Evolutionary conservation across 441 rosid genomes (phyloP).

Genomic region (Gossypium schwendimanii): DNA sequence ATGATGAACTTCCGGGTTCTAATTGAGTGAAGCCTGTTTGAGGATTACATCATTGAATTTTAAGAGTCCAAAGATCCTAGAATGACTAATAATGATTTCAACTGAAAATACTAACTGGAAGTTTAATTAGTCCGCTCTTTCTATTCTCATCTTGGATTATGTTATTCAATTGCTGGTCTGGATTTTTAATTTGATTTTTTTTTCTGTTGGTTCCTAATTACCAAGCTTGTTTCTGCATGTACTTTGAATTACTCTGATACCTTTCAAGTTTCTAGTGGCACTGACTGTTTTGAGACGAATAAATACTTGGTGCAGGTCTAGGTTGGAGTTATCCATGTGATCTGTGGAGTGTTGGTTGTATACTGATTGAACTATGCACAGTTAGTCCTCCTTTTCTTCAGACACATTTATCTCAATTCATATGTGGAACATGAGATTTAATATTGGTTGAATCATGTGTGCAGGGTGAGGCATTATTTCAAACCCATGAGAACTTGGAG

Average conservation of each 20-base stretch:
- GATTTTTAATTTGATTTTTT: neutral
- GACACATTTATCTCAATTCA: neutral
- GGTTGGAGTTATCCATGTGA: slow-evolving; percentile 92
- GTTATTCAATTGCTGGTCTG: neutral
- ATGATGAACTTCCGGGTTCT: neutral
- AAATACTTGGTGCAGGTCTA: slow-evolving; percentile 41
- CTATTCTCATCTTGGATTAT: neutral
- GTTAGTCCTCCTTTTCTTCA: slow-evolving; percentile 28
- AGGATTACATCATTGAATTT: neutral
- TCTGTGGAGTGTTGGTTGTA: slow-evolving; percentile 82
- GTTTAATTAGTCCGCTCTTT: neutral
- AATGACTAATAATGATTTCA: neutral
- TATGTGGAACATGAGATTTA: neutral
- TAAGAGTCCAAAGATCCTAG: neutral
- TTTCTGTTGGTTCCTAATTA: neutral
- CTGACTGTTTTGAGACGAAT: neutral
- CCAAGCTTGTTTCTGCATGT: neutral
- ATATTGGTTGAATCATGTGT: slow-evolving; percentile 9
- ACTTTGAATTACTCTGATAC: neutral
- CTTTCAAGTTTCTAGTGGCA: neutral
- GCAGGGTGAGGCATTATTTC: slow-evolving; percentile 76
- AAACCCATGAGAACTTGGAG: slow-evolving; percentile 76
- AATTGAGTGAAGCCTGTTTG: neutral
- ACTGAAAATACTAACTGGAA: neutral
- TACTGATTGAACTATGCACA: slow-evolving; percentile 65